These are phyloP conservation scores for Neoboletus magnificus DNA, from an alignment of 768 basidiomycete species.

Conservation along the genomic window DNA sequence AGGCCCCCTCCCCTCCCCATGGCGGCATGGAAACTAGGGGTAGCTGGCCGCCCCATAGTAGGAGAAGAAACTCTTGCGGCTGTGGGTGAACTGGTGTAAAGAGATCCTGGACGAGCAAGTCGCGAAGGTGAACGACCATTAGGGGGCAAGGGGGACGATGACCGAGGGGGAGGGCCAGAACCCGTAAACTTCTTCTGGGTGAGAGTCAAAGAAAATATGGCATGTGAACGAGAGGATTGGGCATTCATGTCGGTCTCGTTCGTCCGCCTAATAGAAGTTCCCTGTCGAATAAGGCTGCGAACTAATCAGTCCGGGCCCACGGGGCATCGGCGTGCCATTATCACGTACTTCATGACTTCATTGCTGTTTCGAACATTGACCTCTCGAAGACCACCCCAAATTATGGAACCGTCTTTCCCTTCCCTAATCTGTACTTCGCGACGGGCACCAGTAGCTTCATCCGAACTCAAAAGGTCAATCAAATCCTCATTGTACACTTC, in stretches of 20 bases:
- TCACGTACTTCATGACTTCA: slow-evolving; percentile 89
- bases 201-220: slow-evolving; percentile 95
- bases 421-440: slow-evolving; percentile 95
- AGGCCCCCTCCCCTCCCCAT: slow-evolving; percentile 66
- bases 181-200: slow-evolving; percentile 87
- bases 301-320: slow-evolving; percentile 21
- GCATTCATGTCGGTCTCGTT: slow-evolving; percentile 99
- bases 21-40: slow-evolving; percentile 74
- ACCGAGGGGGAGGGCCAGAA: slow-evolving; percentile 63
- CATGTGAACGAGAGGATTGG: slow-evolving; percentile 96
- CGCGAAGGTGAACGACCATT: slow-evolving; percentile 74
- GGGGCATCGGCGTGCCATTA: slow-evolving; percentile 4
- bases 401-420: slow-evolving; percentile 94
- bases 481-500: slow-evolving; percentile 99
- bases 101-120: slow-evolving; percentile 78
- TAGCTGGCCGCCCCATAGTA: slow-evolving; percentile 71
- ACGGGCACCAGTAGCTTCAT: slow-evolving; percentile 60
- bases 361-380: slow-evolving; percentile 76
- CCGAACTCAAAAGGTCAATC: slow-evolving; percentile 84
- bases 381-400: slow-evolving; percentile 95
- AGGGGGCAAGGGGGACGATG: slow-evolving; percentile 73
- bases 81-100: slow-evolving; percentile 47
- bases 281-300: slow-evolving; percentile 80
- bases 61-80: slow-evolving; percentile 63
- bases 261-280: slow-evolving; percentile 87